Conservation (phyloP, 768 basidiomycete species). For the Auriscalpium orientale region DNA sequence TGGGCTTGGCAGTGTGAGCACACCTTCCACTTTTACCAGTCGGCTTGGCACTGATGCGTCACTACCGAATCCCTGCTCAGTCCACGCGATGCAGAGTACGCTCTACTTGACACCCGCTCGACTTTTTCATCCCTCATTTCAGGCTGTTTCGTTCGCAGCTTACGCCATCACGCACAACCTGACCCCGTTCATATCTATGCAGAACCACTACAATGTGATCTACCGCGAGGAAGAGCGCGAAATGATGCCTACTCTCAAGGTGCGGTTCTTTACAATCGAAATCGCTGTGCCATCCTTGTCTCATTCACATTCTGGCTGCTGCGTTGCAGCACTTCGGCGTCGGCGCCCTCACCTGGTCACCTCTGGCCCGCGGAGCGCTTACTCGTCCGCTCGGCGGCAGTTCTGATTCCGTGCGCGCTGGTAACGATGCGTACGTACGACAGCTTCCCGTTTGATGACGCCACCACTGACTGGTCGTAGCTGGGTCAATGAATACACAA, state of each 20-base stretch:
- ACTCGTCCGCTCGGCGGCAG: constrained; percentile 16
- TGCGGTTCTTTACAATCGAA: neutral
- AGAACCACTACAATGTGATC: constrained; percentile 48
- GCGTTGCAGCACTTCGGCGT: constrained; percentile 19
- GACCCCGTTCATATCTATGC: constrained; percentile 57
- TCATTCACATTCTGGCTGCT: neutral
- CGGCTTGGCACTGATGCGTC: neutral
- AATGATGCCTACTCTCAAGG: constrained; percentile 43
- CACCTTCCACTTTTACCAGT: neutral
- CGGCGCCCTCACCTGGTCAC: constrained; percentile 31
- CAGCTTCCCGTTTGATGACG: no score
- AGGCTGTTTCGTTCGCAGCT: constrained; percentile 17
- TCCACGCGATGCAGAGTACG: constrained; percentile 19
- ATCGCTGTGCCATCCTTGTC: neutral
- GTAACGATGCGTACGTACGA: constrained; percentile 17
- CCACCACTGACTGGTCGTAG: no score
- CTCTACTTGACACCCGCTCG: neutral
- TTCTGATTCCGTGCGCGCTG: constrained; percentile 14
- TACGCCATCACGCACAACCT: constrained; percentile 34
- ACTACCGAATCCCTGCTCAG: neutral
- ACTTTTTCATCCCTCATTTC: neutral
- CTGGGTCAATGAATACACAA: no score
- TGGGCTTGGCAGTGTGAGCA: constrained; percentile 27
- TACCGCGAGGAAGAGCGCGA: constrained; percentile 59
- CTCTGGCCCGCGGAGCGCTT: constrained; percentile 27